Evolutionary conservation across 1,284 basidiomycete species (phyloP).

Genomic region (Termitomyces sp.): DNA sequence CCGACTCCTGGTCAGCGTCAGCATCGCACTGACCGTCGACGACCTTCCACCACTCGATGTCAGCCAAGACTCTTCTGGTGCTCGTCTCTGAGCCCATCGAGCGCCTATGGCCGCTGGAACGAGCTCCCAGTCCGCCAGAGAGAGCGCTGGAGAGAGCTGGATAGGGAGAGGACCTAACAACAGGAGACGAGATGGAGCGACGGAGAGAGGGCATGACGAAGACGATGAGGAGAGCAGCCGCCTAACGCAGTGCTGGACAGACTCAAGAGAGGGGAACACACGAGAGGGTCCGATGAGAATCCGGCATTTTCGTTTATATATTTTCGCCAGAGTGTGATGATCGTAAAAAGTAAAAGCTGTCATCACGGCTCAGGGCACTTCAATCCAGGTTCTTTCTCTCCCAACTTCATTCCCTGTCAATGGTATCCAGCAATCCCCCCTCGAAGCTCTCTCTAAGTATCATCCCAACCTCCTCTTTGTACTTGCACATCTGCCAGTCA

Average conservation of each 20-base stretch:
- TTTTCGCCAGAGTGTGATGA: conserved; percentile 26
- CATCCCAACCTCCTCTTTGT: conserved; percentile 6
- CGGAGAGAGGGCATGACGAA: conserved; percentile 69
- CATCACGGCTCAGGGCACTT: conserved; percentile 19
- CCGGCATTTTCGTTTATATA: conserved; percentile 30
- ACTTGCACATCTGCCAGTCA: not conserved
- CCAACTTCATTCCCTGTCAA: conserved; percentile 16
- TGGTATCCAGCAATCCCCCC: conserved; percentile 14
- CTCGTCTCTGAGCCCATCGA: conserved; percentile 60
- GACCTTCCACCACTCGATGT: conserved; percentile 82
- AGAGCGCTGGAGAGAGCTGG: conserved; percentile 32
- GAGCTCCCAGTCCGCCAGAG: conserved; percentile 21
- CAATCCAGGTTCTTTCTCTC: conserved; percentile 6
- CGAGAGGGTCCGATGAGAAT: conserved; percentile 30
- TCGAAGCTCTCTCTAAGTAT: conserved; percentile 12
- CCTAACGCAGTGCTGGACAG: conserved; percentile 41
- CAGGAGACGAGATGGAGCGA: conserved; percentile 61
- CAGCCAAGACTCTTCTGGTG: conserved; percentile 66
- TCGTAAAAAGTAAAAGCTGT: conserved; percentile 20
- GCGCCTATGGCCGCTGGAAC: conserved; percentile 47
- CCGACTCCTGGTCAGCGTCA: conserved; percentile 35
- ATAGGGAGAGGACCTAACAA: conserved; percentile 61
- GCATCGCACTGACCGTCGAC: conserved; percentile 59
- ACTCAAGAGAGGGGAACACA: conserved; percentile 26
- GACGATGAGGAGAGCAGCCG: conserved; percentile 29